These are phyloP conservation scores for Pseudozyma thailandica DNA, from an alignment of 1,284 basidiomycete genomes.

Conservation along the genomic window DNA sequence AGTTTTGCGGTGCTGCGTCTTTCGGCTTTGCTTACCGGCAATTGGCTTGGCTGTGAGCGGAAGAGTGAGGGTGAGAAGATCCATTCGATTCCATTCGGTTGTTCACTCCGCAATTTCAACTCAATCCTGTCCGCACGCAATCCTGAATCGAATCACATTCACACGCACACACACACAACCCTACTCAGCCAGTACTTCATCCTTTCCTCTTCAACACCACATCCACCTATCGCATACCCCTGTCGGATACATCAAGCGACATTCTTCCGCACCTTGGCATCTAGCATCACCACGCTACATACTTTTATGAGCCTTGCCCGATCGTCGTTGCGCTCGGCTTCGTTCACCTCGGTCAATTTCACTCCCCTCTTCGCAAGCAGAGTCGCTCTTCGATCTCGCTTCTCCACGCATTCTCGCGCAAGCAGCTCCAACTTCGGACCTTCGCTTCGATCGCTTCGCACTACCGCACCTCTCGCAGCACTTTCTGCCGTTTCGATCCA, in stretches of 20 bases:
- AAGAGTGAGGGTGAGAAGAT: constrained; percentile 18
- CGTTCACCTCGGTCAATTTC: constrained; percentile 11
- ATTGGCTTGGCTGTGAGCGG: not conserved
- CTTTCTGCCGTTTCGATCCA: constrained; percentile 40
- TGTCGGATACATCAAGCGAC: constrained; percentile 2
- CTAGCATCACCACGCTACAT: not conserved
- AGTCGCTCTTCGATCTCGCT: constrained; percentile 18
- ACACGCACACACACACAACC: not conserved
- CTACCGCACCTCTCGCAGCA: constrained; percentile 32
- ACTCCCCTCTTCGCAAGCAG: constrained; percentile 7
- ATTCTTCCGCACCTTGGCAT: not conserved
- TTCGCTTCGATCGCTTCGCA: constrained; percentile 14
- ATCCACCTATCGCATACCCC: constrained; percentile 1
- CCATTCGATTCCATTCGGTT: constrained; percentile 30
- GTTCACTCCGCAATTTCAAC: too few species aligned
- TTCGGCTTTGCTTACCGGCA: not conserved
- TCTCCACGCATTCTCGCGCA: constrained; percentile 31
- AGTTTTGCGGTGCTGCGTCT: too few species aligned
- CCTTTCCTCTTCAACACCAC: not conserved
- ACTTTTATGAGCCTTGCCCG: constrained; percentile 46
- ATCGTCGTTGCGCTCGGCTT: constrained; percentile 37
- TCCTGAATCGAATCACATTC: not conserved
- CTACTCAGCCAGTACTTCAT: not conserved
- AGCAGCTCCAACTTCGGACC: not conserved
- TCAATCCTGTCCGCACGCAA: not conserved